phyloP scores from a whole-genome alignment of 2,329 filamentous ascomycete species.

The Botrytis fabae region DNA sequence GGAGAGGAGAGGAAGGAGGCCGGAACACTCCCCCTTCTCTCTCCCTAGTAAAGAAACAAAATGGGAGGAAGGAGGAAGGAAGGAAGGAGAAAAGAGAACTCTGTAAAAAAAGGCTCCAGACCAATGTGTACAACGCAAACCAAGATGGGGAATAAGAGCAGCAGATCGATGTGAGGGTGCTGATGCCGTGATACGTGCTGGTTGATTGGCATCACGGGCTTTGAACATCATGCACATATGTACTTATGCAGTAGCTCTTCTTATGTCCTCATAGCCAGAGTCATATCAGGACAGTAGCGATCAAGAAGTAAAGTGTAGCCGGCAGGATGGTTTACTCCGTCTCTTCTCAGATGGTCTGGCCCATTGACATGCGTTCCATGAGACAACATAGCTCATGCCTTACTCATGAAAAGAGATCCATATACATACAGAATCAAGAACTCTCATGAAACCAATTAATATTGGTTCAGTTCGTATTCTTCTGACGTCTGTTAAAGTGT shows the following conservation, averaged over 20 bases:
- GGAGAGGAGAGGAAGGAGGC: too few relatives aligned
- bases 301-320: neutral
- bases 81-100: neutral
- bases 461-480: neutral
- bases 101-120: neutral
- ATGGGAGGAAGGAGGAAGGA: neutral
- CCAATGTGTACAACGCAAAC: neutral
- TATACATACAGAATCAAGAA: neutral
- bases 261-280: neutral
- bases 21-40: neutral
- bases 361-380: neutral
- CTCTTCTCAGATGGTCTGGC: neutral
- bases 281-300: neutral
- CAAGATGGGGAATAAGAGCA: neutral
- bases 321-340: neutral
- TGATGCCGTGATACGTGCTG: neutral
- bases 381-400: neutral
- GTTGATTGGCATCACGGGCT: neutral
- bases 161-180: neutral
- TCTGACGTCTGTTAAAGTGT: neutral
- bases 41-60: neutral
- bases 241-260: neutral
- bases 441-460: neutral
- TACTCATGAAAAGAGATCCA: neutral
- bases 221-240: neutral